Percentiles rank a stretch among this genome's conserved stretches.
Conservation (phyloP, 2,329 filamentous ascomycete species). For the Talaromyces islandicus region DNA sequence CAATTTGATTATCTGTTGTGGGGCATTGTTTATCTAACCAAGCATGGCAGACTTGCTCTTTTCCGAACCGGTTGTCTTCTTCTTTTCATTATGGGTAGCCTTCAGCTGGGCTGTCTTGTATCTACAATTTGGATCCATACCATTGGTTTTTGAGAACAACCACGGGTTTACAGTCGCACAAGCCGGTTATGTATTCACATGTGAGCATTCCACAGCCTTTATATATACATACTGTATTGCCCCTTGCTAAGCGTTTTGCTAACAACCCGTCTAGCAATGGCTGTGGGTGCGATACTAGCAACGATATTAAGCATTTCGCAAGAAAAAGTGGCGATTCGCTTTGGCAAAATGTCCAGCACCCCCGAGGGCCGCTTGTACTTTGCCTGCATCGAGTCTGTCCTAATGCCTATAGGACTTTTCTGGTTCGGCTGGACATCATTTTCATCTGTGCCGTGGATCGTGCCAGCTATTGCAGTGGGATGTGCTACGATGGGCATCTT, state of each 20-base stretch:
- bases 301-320: conserved; percentile 66
- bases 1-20: conserved; percentile 2
- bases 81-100: conserved; percentile 82
- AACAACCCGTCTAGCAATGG: conserved; percentile 49
- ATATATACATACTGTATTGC: too few species aligned
- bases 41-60: conserved; percentile 45
- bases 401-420: conserved; percentile 76
- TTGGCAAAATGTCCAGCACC: conserved; percentile 41
- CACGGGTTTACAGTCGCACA: conserved; percentile 64
- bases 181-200: conserved; percentile 64
- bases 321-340: conserved; percentile 56
- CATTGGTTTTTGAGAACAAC: conserved; percentile 65
- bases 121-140: conserved; percentile 73
- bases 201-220: conserved; percentile 18
- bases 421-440: conserved; percentile 70
- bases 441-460: conserved; percentile 62
- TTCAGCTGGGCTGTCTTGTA: conserved; percentile 90
- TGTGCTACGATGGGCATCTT: conserved; percentile 82
- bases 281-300: conserved; percentile 59
- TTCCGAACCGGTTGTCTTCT: conserved; percentile 58
- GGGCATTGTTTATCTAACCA: background rate
- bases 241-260: too few species aligned
- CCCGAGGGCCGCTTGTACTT: conserved; percentile 82
- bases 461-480: conserved; percentile 62
- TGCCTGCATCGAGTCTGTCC: conserved; percentile 65